Conservation (phyloP, 768 basidiomycete genomes). For the Lyophyllum atratum region DNA sequence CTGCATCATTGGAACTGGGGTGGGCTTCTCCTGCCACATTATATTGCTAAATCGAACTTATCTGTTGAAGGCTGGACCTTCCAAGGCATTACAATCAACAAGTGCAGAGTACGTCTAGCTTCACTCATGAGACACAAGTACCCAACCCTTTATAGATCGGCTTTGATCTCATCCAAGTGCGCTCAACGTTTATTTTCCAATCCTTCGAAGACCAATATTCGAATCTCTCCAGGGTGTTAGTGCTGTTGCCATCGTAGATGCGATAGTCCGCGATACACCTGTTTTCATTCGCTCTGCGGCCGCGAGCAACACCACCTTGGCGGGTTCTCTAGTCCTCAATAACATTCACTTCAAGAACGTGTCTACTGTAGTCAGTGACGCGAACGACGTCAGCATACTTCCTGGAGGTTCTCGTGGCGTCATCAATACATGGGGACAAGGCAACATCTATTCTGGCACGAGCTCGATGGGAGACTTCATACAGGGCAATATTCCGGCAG, state of each 20-base stretch:
- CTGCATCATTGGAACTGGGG: constrained; percentile 21
- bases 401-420: constrained; percentile 60
- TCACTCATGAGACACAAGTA: background rate
- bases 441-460: constrained; percentile 49
- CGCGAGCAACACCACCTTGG: constrained; percentile 43
- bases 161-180: constrained; percentile 12
- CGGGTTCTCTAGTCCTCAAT: constrained; percentile 64
- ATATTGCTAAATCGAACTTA: background rate
- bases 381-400: constrained; percentile 28
- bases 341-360: constrained; percentile 62
- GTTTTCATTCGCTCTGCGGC: constrained; percentile 56
- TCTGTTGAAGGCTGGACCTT: constrained; percentile 42
- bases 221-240: constrained; percentile 44
- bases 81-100: constrained; percentile 40
- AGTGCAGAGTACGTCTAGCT: constrained; percentile 32
- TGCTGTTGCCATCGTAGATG: constrained; percentile 64
- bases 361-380: constrained; percentile 57
- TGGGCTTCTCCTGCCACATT: background rate
- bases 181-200: background rate
- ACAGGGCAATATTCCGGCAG: constrained; percentile 49
- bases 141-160: constrained; percentile 1
- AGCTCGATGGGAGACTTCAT: constrained; percentile 43
- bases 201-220: background rate
- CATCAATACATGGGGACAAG: constrained; percentile 54
- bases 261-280: constrained; percentile 55